phyloP scores from a whole-genome alignment of 139 green algal genomes.

The Chlorokybus atmophyticus region DNA sequence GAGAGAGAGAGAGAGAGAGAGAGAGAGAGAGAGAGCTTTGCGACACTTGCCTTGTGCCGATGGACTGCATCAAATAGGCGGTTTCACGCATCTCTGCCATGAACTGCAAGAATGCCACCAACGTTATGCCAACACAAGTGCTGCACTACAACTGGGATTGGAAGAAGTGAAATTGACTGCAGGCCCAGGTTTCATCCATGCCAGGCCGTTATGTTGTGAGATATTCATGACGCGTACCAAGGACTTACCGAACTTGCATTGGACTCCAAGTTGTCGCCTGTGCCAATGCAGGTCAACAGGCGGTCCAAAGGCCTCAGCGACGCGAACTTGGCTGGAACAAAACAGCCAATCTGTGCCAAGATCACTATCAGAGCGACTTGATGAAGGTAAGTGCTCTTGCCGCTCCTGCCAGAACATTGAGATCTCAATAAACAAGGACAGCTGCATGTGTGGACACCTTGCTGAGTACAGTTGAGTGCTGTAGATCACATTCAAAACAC shows the following conservation, averaged over 20 bases:
- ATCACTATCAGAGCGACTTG: conserved; percentile 59
- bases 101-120: conserved; percentile 14
- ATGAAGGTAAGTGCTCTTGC: conserved; percentile 34
- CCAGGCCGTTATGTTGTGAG: too few species aligned
- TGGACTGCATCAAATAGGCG: conserved; percentile 43
- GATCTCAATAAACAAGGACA: too few species aligned
- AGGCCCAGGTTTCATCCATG: too few species aligned
- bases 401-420: conserved; percentile 24
- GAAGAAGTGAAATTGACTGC: too few species aligned
- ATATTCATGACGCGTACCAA: too few species aligned
- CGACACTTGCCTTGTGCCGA: conserved; percentile 34
- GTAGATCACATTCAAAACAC: too few species aligned
- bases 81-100: conserved; percentile 63
- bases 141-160: too few species aligned
- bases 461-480: too few species aligned
- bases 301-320: conserved; percentile 56
- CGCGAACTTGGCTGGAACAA: conserved; percentile 57
- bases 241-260: conserved; percentile 32
- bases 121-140: too few species aligned
- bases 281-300: conserved; percentile 81
- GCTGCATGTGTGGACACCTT: too few species aligned
- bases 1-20: too few species aligned
- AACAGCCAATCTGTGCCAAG: conserved; percentile 80
- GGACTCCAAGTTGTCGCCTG: conserved; percentile 52
- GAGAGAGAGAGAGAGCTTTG: too few species aligned